A percentile compares a stretch with the other conserved stretches of the same genome.
phyloP scores from a whole-genome alignment of 2,329 filamentous ascomycete genomes.

The Aspergillus pseudonomiae region DNA sequence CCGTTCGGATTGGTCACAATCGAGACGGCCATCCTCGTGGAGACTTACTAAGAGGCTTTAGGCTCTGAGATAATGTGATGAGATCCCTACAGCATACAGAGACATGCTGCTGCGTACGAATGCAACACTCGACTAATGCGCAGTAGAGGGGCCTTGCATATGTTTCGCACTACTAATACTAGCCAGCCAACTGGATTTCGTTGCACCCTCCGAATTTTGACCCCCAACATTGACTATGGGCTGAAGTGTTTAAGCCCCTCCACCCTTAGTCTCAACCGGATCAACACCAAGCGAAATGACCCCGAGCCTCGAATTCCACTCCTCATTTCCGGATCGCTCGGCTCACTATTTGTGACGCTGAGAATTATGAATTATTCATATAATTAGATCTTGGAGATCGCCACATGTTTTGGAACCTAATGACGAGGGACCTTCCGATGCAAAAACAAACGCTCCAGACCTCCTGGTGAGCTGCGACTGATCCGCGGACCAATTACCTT shows the following conservation, averaged over 20 bases:
- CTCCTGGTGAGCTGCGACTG: slow-evolving; percentile 10
- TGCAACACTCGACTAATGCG: slow-evolving; percentile 15
- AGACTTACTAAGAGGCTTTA: slow-evolving; percentile 9
- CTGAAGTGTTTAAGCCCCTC: background rate
- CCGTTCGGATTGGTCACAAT: slow-evolving; percentile 24
- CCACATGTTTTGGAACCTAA: slow-evolving; percentile 10
- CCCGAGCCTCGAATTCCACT: background rate
- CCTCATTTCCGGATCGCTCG: slow-evolving; percentile 2
- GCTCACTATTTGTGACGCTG: slow-evolving; percentile 2
- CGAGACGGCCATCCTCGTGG: slow-evolving; percentile 19
- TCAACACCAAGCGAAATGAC: slow-evolving; percentile 13
- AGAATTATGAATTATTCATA: slow-evolving; percentile 7
- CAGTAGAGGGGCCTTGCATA: slow-evolving; percentile 22
- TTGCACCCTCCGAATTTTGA: slow-evolving; percentile 6
- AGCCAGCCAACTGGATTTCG: slow-evolving; percentile 6
- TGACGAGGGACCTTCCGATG: slow-evolving; percentile 13
- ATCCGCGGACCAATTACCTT: background rate
- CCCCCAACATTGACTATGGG: background rate
- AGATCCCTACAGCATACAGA: slow-evolving; percentile 13
- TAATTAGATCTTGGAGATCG: slow-evolving; percentile 18
- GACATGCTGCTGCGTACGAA: slow-evolving; percentile 10
- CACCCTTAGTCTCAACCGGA: background rate
- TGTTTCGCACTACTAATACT: background rate
- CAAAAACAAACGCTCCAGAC: slow-evolving; percentile 12
- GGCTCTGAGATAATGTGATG: slow-evolving; percentile 17